A percentile compares a stretch with the other conserved stretches of the same genome.
These are phyloP conservation scores for Limonium bicolor DNA, from an alignment of 148 eudicot species.

Conservation along the genomic window DNA sequence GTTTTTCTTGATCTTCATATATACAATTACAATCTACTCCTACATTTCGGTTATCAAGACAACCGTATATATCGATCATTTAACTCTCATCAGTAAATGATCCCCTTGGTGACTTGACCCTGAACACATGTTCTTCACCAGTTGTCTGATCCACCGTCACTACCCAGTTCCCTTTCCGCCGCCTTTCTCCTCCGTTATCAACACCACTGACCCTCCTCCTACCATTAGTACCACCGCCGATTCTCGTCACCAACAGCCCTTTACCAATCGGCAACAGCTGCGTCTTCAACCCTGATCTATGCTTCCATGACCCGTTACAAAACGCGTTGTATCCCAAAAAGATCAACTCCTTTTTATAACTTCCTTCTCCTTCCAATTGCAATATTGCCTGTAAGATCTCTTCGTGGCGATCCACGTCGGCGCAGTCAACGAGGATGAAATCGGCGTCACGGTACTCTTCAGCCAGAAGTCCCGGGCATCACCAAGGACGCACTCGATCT, in stretches of 20 bases:
- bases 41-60: no score
- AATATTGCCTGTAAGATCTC: constrained; percentile 14
- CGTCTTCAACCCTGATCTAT: constrained; percentile 25
- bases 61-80: no score
- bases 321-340: constrained; percentile 59
- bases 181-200: neutral
- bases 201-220: constrained; percentile 1
- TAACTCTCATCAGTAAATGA: no score
- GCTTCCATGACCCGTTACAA: constrained; percentile 21
- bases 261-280: constrained; percentile 61
- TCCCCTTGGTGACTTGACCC: constrained; percentile 45
- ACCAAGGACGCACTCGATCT: constrained; percentile 39
- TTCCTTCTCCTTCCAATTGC: constrained; percentile 3
- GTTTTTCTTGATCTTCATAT: no score
- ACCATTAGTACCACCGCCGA: constrained; percentile 17
- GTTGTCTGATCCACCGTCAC: constrained; percentile 61
- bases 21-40: no score
- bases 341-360: constrained; percentile 10
- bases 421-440: constrained; percentile 46
- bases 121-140: constrained; percentile 83
- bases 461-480: constrained; percentile 21
- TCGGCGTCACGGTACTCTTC: constrained; percentile 34
- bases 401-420: constrained; percentile 21
- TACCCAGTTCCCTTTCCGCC: constrained; percentile 54
- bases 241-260: constrained; percentile 46